Evolutionary conservation across 163 green algal genomes (phyloP), one percentile per base, ranked within the genome.

Genomic region (Scenedesmus sp.): DNA sequence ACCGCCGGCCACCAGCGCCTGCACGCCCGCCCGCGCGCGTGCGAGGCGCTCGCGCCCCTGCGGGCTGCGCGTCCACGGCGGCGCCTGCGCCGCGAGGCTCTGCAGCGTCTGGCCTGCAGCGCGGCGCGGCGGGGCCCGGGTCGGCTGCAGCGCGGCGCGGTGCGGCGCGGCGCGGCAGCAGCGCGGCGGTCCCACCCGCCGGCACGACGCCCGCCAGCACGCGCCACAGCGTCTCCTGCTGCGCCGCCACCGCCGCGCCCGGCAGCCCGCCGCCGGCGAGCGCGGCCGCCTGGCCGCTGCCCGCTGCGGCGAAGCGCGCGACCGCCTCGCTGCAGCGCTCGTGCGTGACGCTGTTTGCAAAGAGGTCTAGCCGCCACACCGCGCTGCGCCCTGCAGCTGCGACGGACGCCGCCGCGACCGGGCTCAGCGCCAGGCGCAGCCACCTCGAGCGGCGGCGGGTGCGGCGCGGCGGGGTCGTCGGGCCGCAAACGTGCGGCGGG

Each of bases 341-440:
- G 53, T 89, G 80, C 0, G 84, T 67, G 7, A 85, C 64, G 0
- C 82, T 85, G 79, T 89, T 89, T n/a, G 86, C 86, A 64, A 87
- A 91, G 34, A 87, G 39, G 63, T 91, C 86, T 29, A 91, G 33
- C 0, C 86, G 82, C 84, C 86, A 91, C 42, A 54, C 66, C 29
- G 42, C 24, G 18, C 84, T 80, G 39, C 31, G 20, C 2, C 56
- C 28, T 14, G 29, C 56, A 14, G 7, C 11, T 10, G 28, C 56
- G 28, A 17, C 56, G 28, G 28, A 1, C 6, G 11, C 28, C 6
- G 56, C 5, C n/a, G 4, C 28, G 2, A 17, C 31, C 31, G 13
- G 14, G 22, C 20, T 58, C 50, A 58, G 50, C 50, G 20, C 24
- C 6, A 51, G 60, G 33, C 24, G 44, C 13, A 20, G 33, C 60